phyloP scores from a whole-genome alignment of 2,329 filamentous ascomycete genomes.

The Ophiocordyceps camponoti-floridani region DNA sequence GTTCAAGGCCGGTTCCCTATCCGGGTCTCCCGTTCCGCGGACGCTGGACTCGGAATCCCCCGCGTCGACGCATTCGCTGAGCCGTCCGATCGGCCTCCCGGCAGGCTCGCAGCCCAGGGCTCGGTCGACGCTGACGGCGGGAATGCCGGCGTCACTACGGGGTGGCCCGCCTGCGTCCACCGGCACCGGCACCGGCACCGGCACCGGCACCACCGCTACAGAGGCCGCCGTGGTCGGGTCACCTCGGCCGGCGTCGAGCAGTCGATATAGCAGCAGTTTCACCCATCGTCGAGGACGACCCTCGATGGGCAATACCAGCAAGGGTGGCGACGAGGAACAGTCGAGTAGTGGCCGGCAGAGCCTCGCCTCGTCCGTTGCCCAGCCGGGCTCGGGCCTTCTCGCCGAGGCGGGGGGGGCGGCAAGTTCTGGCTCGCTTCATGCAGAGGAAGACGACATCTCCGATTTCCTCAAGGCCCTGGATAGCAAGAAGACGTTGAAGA shows the following conservation, averaged over 20 bases:
- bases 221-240: slow-evolving; percentile 55
- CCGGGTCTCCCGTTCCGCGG: slow-evolving; percentile 55
- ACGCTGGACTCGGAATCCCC: slow-evolving; percentile 31
- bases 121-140: slow-evolving; percentile 54
- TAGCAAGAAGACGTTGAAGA: slow-evolving; percentile 68
- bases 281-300: slow-evolving; percentile 64
- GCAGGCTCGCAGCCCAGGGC: slow-evolving; percentile 36
- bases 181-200: slow-evolving; percentile 6
- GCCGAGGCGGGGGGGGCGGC: slow-evolving; percentile 50
- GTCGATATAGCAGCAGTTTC: slow-evolving; percentile 87
- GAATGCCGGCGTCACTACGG: slow-evolving; percentile 56
- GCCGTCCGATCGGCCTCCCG: slow-evolving; percentile 27
- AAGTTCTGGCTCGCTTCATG: slow-evolving; percentile 47
- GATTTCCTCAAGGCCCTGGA: slow-evolving; percentile 86
- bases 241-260: slow-evolving; percentile 60
- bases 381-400: slow-evolving; percentile 64
- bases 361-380: slow-evolving; percentile 47
- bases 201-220: slow-evolving; percentile 26
- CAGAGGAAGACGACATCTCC: slow-evolving; percentile 83
- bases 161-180: slow-evolving; percentile 34
- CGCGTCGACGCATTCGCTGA: slow-evolving; percentile 34
- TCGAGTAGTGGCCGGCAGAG: slow-evolving; percentile 68
- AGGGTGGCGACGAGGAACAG: slow-evolving; percentile 51
- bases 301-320: slow-evolving; percentile 58
- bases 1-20: slow-evolving; percentile 92